phyloP scores from a whole-genome alignment of 2,329 filamentous ascomycete genomes.

The Fusarium albidum region DNA sequence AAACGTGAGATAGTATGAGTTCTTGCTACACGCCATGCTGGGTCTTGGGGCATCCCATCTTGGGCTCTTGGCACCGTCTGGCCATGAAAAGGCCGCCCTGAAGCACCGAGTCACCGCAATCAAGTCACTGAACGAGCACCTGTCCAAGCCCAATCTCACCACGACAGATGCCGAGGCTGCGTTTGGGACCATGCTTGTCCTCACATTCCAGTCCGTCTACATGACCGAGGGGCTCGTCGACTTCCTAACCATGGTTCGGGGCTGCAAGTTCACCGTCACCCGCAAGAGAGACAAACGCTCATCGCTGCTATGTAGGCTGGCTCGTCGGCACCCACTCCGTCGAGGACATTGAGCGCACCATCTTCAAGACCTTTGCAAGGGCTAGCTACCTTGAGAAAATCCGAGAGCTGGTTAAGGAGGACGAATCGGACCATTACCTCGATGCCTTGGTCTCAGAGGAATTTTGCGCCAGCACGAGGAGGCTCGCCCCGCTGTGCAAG shows the following conservation, averaged over 20 bases:
- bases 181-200: constrained; percentile 47
- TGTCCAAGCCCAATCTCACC: constrained; percentile 41
- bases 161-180: constrained; percentile 47
- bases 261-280: constrained; percentile 40
- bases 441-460: constrained; percentile 32
- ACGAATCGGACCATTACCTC: constrained; percentile 18
- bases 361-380: constrained; percentile 39
- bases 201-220: constrained; percentile 50
- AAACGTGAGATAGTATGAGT: constrained; percentile 46
- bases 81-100: constrained; percentile 42
- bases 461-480: constrained; percentile 41
- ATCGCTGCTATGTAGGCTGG: constrained; percentile 30
- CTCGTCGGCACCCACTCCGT: constrained; percentile 36
- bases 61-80: constrained; percentile 34
- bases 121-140: constrained; percentile 44
- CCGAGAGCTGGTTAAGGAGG: constrained; percentile 28
- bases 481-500: constrained; percentile 42
- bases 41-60: constrained; percentile 52
- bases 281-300: background rate
- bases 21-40: constrained; percentile 52
- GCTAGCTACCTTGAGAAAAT: constrained; percentile 42
- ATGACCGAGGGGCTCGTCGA: constrained; percentile 51
- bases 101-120: constrained; percentile 50
- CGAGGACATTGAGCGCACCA: constrained; percentile 28
- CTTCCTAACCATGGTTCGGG: constrained; percentile 50